These are phyloP conservation scores for Emergomyces pasteurianus DNA, from an alignment of 2,329 filamentous ascomycete species.

Conservation along the genomic window DNA sequence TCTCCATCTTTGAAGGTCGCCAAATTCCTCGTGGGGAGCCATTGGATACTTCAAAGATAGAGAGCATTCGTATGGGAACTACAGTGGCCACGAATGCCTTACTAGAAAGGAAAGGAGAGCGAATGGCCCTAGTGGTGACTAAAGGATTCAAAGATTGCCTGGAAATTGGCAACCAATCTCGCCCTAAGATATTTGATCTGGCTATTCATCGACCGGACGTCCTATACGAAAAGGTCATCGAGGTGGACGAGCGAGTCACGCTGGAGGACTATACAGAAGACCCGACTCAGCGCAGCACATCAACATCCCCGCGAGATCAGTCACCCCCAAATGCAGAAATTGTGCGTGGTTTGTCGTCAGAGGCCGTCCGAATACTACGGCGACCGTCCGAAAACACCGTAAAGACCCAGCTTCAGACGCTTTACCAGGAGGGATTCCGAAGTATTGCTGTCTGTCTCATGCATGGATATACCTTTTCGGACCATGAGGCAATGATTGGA, in stretches of 20 bases:
- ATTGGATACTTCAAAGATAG: conserved; percentile 71
- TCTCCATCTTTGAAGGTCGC: conserved; percentile 61
- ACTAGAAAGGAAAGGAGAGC: conserved; percentile 80
- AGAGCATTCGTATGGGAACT: conserved; percentile 90
- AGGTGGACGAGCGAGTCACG: conserved; percentile 82
- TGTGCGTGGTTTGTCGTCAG: conserved; percentile 60
- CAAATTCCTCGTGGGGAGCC: conserved; percentile 70
- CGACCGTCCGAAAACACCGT: conserved; percentile 44
- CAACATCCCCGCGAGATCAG: conserved; percentile 27
- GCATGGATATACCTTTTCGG: conserved; percentile 84
- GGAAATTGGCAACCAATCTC: conserved; percentile 78
- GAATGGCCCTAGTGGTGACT: conserved; percentile 76
- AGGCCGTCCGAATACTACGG: conserved; percentile 58
- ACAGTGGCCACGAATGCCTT: conserved; percentile 90
- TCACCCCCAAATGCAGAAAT: conserved; percentile 40
- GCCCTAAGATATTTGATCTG: conserved; percentile 83
- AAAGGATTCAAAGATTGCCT: conserved; percentile 81
- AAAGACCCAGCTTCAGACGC: conserved; percentile 49
- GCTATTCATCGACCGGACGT: conserved; percentile 80
- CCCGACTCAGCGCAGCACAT: conserved; percentile 51
- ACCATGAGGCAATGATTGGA: conserved; percentile 70
- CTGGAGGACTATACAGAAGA: conserved; percentile 88
- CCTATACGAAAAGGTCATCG: conserved; percentile 72
- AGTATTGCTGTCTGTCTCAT: conserved; percentile 85
- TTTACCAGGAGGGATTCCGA: conserved; percentile 59